Evolutionary conservation across 1,139 yeast species (phyloP).

Genomic region (Pneumocystis sp.): DNA sequence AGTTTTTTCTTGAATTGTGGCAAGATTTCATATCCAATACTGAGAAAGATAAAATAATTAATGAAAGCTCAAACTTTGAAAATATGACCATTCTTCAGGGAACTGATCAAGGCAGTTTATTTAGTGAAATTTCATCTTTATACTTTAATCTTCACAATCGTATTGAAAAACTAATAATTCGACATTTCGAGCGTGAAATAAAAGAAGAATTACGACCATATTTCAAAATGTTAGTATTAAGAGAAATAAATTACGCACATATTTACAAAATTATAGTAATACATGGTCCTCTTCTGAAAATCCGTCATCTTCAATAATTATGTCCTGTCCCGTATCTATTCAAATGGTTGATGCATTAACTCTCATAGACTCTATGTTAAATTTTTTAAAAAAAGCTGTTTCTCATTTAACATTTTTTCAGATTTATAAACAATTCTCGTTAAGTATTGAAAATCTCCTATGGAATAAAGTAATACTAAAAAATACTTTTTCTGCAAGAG

Average conservation of each 20-base stretch:
- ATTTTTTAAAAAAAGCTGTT: constrained; percentile 4
- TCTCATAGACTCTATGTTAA: not conserved
- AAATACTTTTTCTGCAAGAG: constrained; percentile 7
- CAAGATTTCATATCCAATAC: constrained; percentile 22
- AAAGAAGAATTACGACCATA: constrained; percentile 18
- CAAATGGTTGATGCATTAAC: constrained; percentile 4
- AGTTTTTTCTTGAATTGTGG: constrained; percentile 48
- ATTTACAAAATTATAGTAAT: constrained; percentile 2
- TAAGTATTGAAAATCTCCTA: constrained; percentile 2
- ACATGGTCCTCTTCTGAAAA: constrained; percentile 1
- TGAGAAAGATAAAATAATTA: constrained; percentile 2
- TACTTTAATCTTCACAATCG: constrained; percentile 25
- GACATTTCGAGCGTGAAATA: constrained; percentile 38
- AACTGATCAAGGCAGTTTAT: constrained; percentile 7
- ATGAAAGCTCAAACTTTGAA: constrained; percentile 13
- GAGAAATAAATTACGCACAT: constrained; percentile 1
- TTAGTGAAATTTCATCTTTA: constrained; percentile 10
- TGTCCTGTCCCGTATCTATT: constrained; percentile 4
- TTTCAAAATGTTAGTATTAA: constrained; percentile 5
- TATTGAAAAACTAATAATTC: constrained; percentile 30
- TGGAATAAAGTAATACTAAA: constrained; percentile 2
- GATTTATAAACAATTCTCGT: constrained; percentile 5
- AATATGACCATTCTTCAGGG: constrained; percentile 14
- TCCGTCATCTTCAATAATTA: constrained; percentile 2
- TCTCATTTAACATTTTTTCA: constrained; percentile 3